Conservation (phyloP, 352 stramenopile species). For the Phytophthora megakarya region DNA sequence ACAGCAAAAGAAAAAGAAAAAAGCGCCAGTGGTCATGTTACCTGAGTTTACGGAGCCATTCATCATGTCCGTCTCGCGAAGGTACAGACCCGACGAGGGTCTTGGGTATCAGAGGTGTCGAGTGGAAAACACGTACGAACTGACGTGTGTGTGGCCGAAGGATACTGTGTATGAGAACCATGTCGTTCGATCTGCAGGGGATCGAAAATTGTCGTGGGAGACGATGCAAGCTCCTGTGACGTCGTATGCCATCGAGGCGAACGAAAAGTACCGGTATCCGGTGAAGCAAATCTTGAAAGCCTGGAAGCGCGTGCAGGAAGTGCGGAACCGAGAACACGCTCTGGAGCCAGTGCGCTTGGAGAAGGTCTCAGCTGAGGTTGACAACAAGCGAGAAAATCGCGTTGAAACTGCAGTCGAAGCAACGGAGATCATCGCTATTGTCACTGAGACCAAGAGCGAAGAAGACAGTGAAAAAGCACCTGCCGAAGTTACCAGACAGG, state of each 20-base stretch:
- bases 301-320: conserved; percentile 23
- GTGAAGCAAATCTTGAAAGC: conserved; percentile 31
- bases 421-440: conserved; percentile 21
- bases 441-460: conserved; percentile 4
- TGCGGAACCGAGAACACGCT: not conserved
- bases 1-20: conserved; percentile 26
- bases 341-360: conserved; percentile 14
- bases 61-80: conserved; percentile 38
- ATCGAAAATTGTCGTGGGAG: conserved; percentile 68
- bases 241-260: conserved; percentile 65
- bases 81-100: conserved; percentile 35
- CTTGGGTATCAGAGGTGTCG: conserved; percentile 46
- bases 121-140: conserved; percentile 35
- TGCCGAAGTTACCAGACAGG: conserved; percentile 4
- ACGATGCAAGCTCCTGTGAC: conserved; percentile 63
- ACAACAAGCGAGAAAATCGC: conserved; percentile 5
- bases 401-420: conserved; percentile 25
- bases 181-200: conserved; percentile 32
- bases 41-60: conserved; percentile 54
- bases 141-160: conserved; percentile 69
- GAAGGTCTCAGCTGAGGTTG: conserved; percentile 17
- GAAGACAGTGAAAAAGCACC: not conserved
- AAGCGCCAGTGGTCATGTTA: conserved; percentile 25
- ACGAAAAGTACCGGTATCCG: conserved; percentile 54
- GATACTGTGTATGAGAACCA: conserved; percentile 37